Evolutionary conservation across 176 grass and related monocot genomes (phyloP), one percentile per base, ranked within the genome.

Genomic region (Cymbopogon citratus): DNA sequence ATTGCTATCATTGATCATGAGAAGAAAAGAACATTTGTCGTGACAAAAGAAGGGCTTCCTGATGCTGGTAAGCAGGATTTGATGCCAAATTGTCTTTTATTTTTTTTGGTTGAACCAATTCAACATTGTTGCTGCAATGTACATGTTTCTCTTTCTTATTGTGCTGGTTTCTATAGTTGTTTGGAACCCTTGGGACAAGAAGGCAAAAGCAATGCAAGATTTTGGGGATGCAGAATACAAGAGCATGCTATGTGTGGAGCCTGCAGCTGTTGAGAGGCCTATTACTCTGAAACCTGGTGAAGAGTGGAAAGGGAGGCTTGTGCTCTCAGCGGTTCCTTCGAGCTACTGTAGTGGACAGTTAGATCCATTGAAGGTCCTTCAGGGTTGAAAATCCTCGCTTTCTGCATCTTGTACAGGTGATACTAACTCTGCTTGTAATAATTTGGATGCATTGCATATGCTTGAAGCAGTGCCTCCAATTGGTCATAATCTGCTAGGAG

Each of bases 131-230:
- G 34, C 46, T 74, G 23, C 56, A 18, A 52, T 28, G 40, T 76
- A 3, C 28, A 68, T 75, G 39, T 77, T 27, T 74, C 16, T 26
- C 10, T 71, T 75, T n/a, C 19, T 73, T 63, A 38, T 52, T 87
- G 25, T 74, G 28, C 40, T 87, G 16, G 52, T 33, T 82, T 40
- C 13, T 57, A 7, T 70, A 96, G 94, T 93, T 86, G 86, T 97
- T 76, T 97, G 94, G 94, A 97, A 97, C 77, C 91, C 94, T 29
- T 97, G 94, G 94, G 94, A 97, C 65, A 97, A 93, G 84, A 92
- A 91, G 60, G 94, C 88, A 35, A 93, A 93, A 87, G 89, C 86
- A 73, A 76, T 97, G 81, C 78, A 83, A 70, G 94, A 97, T 88
- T 93, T 97, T 38, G 94, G 91, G 73, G 84, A 91, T 81, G 86